A percentile compares a stretch with the other conserved stretches of the same genome.
These are phyloP conservation scores for Vanderwaltozyma yarrowii DNA, from an alignment of 805 yeast species.

Conservation along the genomic window DNA sequence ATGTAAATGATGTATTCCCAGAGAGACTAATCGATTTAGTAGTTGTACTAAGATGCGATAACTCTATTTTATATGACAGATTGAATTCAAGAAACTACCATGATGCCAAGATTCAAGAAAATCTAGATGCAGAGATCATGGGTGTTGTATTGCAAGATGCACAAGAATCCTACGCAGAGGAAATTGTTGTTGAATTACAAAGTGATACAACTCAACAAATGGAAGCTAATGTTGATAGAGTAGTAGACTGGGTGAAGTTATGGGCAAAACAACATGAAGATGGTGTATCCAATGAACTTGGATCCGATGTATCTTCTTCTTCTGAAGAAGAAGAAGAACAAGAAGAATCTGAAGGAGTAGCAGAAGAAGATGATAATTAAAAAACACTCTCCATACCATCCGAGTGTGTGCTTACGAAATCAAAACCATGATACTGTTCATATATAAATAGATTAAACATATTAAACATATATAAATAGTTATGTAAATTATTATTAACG, in stretches of 20 bases:
- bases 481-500: no score
- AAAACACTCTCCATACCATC: no score
- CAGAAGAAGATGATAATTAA: neutral
- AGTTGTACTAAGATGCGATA: slow-evolving; percentile 75
- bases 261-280: slow-evolving; percentile 64
- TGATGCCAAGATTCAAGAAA: slow-evolving; percentile 76
- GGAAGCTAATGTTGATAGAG: slow-evolving; percentile 73
- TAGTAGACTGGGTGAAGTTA: slow-evolving; percentile 59
- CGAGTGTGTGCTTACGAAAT: no score
- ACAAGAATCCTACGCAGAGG: slow-evolving; percentile 64
- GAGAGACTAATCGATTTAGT: slow-evolving; percentile 88
- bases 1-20: slow-evolving; percentile 91
- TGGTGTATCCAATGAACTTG: slow-evolving; percentile 46
- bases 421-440: no score
- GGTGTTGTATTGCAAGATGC: slow-evolving; percentile 85
- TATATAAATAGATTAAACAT: no score
- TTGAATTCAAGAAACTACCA: slow-evolving; percentile 67
- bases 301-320: neutral
- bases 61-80: slow-evolving; percentile 62
- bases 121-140: slow-evolving; percentile 95
- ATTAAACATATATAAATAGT: no score
- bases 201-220: slow-evolving; percentile 68
- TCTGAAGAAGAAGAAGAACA: slow-evolving; percentile 1
- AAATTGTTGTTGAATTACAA: slow-evolving; percentile 69
- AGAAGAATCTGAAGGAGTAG: slow-evolving; percentile 2